These are phyloP conservation scores for Kazachstania martiniae DNA, from an alignment of 805 yeast genomes.

Conservation along the genomic window DNA sequence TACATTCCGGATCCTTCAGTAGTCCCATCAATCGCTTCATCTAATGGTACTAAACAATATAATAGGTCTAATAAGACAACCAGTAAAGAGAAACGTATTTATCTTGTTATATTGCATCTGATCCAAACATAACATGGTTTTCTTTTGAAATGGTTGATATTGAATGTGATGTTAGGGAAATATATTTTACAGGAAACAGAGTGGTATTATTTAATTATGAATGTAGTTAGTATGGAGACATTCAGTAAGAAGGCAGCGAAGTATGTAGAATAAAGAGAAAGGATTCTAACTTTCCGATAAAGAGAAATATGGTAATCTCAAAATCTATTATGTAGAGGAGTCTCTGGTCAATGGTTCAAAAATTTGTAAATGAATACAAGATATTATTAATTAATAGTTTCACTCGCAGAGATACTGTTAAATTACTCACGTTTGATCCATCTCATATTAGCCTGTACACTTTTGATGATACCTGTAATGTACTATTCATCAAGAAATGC, in stretches of 20 bases:
- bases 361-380: background rate
- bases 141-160: background rate
- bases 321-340: background rate
- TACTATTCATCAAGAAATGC: background rate
- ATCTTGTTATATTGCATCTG: too few species aligned
- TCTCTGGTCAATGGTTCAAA: background rate
- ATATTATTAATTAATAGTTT: too few species aligned
- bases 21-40: too few species aligned
- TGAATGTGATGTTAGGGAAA: background rate
- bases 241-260: too few species aligned
- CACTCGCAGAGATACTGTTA: background rate
- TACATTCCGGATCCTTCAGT: too few species aligned
- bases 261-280: too few species aligned
- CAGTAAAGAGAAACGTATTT: too few species aligned
- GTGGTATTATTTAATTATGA: background rate
- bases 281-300: background rate
- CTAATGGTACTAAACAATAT: too few species aligned
- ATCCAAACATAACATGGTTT: background rate
- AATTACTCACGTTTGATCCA: background rate
- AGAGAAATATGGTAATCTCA: background rate
- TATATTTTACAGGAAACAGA: background rate
- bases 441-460: slow-evolving; percentile 36
- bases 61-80: too few species aligned
- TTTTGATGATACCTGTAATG: slow-evolving; percentile 21
- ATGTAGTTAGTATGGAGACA: background rate